Evolutionary conservation across 768 basidiomycete genomes (phyloP), one percentile per base, ranked within the genome.

Genomic region (Leccinum disarticulatum): DNA sequence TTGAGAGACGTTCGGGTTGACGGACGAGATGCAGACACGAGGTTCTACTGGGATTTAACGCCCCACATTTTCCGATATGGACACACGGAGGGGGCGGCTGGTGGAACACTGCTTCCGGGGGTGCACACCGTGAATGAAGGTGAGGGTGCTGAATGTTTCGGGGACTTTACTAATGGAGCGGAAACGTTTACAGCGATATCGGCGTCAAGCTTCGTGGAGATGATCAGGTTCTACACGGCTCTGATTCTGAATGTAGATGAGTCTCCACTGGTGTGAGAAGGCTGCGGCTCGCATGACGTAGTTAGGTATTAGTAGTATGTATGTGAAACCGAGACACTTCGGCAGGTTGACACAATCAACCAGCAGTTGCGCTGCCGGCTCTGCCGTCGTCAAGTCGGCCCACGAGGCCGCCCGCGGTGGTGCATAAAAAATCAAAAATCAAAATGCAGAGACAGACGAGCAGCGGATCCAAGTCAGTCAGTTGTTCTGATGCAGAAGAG

Each of bases 51-150:
- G 80, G 71, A 74, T 54, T 65, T 77, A 17, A 73, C 73, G 2
- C 61, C 59, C 54, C 87, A 89, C 64, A 90, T 92, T 61, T 90
- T 88, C 80, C 83, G 90, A 19, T 92, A 90, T 58, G 70, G 68
- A 19, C 76, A 74, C 53, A 77, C 72, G 8, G 73, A 74, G 43
- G 66, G 65, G 30, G 67, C 69, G 0, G 72, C 69, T 19, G 66
- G 72, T 30, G 59, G 75, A 28, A 56, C 65, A 1, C 63, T 77
- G 25, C 73, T 72, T 53, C 66, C 69, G 27, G 79, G 80, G 1
- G 73, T 86, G n/a, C 90, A 91, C 70, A 88, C 88, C 3, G 82
- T 90, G 28, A 82, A 91, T 58, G 90, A 91, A 79, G 79, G 87
- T 87, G 66, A 67, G 82, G 67, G 13, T 11, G 8, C 5, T 30